These are phyloP conservation scores for Codiaeum variegatum DNA, from an alignment of 441 rosid species.

Conservation along the genomic window DNA sequence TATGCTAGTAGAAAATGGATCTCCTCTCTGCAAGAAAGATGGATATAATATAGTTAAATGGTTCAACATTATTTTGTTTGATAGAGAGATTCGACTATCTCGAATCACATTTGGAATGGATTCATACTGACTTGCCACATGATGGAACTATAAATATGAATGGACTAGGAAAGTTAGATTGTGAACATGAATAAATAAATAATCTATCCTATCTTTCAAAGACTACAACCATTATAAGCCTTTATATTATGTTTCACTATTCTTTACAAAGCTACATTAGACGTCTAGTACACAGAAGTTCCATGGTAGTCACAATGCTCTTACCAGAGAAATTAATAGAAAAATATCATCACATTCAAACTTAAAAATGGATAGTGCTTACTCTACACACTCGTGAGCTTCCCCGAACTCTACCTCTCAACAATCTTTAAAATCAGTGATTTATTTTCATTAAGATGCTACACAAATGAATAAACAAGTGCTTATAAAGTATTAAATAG, in stretches of 20 bases:
- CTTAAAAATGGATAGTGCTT: conserved; percentile 29
- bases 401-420: conserved; percentile 94
- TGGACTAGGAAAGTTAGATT: neutral
- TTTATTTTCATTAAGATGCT: conserved; percentile 98
- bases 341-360: neutral
- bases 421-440: conserved; percentile 97
- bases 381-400: conserved; percentile 95
- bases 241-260: neutral
- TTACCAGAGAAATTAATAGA: neutral
- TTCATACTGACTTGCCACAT: neutral
- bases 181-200: neutral
- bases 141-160: neutral
- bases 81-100: neutral
- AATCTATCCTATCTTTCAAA: neutral
- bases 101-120: neutral
- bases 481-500: neutral
- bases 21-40: no score
- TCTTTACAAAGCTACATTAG: neutral
- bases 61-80: conserved; percentile 1
- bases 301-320: neutral
- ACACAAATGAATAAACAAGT: conserved; percentile 28
- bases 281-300: neutral
- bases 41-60: no score
- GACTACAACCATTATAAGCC: neutral
- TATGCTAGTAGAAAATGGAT: no score